Evolutionary conservation across 2,329 filamentous ascomycete species (phyloP).

Genomic region (Aaosphaeria arxii): DNA sequence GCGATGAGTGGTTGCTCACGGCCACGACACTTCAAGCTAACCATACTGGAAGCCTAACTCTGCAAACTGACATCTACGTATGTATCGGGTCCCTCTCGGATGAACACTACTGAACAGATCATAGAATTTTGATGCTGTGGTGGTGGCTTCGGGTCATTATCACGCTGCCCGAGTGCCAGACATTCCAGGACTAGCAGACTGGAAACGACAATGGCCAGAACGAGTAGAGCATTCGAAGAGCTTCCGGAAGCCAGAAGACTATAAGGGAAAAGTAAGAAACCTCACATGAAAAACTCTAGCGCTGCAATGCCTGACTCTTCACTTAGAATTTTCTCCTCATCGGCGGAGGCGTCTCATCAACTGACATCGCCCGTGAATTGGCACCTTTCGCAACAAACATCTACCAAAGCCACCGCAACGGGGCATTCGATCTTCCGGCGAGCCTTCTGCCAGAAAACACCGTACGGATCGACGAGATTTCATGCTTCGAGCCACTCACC

Average conservation of each 20-base stretch:
- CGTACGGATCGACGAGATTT: slow-evolving; percentile 52
- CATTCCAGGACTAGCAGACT: slow-evolving; percentile 46
- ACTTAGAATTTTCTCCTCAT: slow-evolving; percentile 53
- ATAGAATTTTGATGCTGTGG: slow-evolving; percentile 48
- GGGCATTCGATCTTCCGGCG: slow-evolving; percentile 57
- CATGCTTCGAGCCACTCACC: slow-evolving; percentile 40
- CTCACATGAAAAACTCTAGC: slow-evolving; percentile 19
- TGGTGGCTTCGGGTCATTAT: slow-evolving; percentile 56
- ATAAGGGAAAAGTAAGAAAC: slow-evolving; percentile 53
- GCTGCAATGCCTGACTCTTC: background rate
- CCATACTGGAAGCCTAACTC: slow-evolving; percentile 15
- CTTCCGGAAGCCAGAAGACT: slow-evolving; percentile 46
- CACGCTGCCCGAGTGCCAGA: slow-evolving; percentile 50
- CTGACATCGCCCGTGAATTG: slow-evolving; percentile 55
- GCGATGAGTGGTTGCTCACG: slow-evolving; percentile 50
- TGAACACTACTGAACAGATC: background rate
- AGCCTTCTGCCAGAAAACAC: slow-evolving; percentile 54
- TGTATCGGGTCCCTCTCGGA: background rate
- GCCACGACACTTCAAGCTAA: slow-evolving; percentile 37
- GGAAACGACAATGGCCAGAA: slow-evolving; percentile 46
- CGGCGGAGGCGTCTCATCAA: slow-evolving; percentile 55
- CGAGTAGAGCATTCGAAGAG: slow-evolving; percentile 52
- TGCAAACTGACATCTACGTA: slow-evolving; percentile 23
- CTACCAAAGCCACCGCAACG: slow-evolving; percentile 58
- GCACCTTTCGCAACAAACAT: slow-evolving; percentile 43